A percentile compares a stretch with the other conserved stretches of the same genome.
These are phyloP conservation scores for Orbilia blumenaviensis DNA, from an alignment of 2,329 filamentous ascomycete species.

Conservation along the genomic window DNA sequence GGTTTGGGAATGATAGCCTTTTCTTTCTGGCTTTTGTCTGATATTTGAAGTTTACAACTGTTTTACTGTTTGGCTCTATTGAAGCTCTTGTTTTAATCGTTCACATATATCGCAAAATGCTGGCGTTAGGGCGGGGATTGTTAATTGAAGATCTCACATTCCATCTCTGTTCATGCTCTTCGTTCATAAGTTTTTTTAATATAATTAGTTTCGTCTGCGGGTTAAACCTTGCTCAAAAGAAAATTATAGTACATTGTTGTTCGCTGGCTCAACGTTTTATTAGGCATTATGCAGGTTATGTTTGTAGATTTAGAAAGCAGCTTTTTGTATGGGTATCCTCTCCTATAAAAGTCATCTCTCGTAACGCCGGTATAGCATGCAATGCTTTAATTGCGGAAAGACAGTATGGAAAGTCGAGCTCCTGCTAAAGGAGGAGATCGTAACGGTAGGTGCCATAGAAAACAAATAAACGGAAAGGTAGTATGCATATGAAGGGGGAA, in stretches of 20 bases:
- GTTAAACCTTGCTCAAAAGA: neutral
- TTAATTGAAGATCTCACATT: conserved; percentile 20
- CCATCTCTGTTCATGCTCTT: conserved; percentile 6
- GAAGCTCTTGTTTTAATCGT: neutral
- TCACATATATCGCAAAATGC: conserved; percentile 16
- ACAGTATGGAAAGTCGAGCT: neutral
- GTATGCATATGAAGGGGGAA: neutral
- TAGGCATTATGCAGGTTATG: neutral
- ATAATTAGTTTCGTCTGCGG: neutral
- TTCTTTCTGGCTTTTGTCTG: conserved; percentile 51
- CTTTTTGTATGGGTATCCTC: neutral
- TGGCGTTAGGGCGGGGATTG: conserved; percentile 40
- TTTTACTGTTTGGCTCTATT: conserved; percentile 16
- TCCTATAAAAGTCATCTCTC: neutral
- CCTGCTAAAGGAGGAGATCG: neutral
- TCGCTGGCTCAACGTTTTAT: neutral
- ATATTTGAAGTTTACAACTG: conserved; percentile 30
- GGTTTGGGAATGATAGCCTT: neutral
- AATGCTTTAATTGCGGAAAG: neutral
- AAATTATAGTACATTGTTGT: neutral
- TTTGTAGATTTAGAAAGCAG: neutral
- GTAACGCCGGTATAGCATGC: conserved; percentile 9
- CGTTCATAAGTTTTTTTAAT: conserved; percentile 2
- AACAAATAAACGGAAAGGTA: neutral
- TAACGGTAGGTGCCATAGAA: too few relatives aligned